Evolutionary conservation across 257 asterid genomes (phyloP), one percentile per base, ranked within the genome.

Genomic region (Solanum pennellii): DNA sequence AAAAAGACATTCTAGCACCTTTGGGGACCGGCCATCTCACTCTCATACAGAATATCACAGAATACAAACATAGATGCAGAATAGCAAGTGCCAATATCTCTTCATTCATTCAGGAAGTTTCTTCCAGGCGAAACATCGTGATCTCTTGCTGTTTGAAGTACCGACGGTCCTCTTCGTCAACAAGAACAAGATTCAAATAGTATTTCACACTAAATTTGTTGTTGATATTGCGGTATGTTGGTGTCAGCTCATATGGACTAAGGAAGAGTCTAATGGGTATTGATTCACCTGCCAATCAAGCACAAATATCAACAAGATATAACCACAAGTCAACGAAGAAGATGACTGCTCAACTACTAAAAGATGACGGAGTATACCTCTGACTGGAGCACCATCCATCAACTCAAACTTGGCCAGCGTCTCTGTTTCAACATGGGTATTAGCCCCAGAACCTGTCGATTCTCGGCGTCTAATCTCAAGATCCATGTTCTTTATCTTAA

Each of bases 361-460:
- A 71, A 42, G 77, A 25, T 37, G 68, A 31, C 83, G 65, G 27
- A 31, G 52, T 68, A 60, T 93, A 96, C 99, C 99, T 94, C 99
- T 93, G 39, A 96, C 99, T 52, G 99, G 99, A 92, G 99, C 99
- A 89, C 99, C 99, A 89, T 97, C 99, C 99, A 96, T 97, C 80
- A 97, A 93, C 92, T 97, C 99, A 90, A 93, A 97, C 93, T 97
- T 97, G 84, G 99, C 99, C 66, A 97, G 97, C 27, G 99, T 97
- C 92, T 97, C 99, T 16, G 99, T 97, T 93, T 97, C 99, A 20
- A 97, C 98, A 91, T 97, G 99, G 72, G 99, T 96, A 91, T 95
- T 96, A 44, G 99, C 88, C 85, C 99, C 98, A 65, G 98, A 96
- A 21, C 99, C 99, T 56, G 99, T 97, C 37, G 99, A 96, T 91